Percentiles rank a stretch among this genome's conserved stretches.
Conservation (phyloP, 108 stramenopile species). For the Nannochloropsis oceanica region DNA sequence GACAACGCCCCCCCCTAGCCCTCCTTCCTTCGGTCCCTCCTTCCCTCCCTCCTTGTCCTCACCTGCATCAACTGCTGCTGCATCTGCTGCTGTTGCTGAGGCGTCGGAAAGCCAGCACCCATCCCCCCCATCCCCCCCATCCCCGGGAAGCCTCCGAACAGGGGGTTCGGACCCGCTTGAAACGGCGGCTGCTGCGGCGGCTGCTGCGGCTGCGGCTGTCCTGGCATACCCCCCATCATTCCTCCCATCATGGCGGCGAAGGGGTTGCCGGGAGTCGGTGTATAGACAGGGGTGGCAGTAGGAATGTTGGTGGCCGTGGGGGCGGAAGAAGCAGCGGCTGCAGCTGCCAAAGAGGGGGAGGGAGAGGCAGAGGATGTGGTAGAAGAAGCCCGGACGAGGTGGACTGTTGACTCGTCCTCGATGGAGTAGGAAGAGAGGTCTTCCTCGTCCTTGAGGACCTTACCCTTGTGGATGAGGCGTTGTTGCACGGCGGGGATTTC, state of each 20-base stretch:
- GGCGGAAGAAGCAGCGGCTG: not conserved
- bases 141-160: not conserved
- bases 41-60: not conserved
- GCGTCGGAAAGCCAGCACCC: not conserved
- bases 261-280: not conserved
- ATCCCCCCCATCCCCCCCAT: not conserved
- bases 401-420: constrained; percentile 12
- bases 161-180: not conserved
- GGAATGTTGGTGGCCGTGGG: not conserved
- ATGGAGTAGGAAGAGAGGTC: constrained; percentile 25
- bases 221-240: constrained; percentile 8
- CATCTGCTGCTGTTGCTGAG: not conserved
- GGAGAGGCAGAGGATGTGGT: not conserved
- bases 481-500: constrained; percentile 47
- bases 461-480: constrained; percentile 79
- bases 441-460: constrained; percentile 66
- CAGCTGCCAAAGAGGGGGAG: not conserved
- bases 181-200: not conserved
- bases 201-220: not conserved
- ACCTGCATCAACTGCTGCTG: constrained; percentile 37
- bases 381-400: constrained; percentile 13
- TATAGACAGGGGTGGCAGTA: no score
- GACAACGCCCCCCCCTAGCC: not conserved
- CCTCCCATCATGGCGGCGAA: constrained; percentile 23
- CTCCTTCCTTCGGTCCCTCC: not conserved